These are phyloP conservation scores for Coniochaeta sp. DNA, from an alignment of 2,329 filamentous ascomycete genomes.

Conservation along the genomic window DNA sequence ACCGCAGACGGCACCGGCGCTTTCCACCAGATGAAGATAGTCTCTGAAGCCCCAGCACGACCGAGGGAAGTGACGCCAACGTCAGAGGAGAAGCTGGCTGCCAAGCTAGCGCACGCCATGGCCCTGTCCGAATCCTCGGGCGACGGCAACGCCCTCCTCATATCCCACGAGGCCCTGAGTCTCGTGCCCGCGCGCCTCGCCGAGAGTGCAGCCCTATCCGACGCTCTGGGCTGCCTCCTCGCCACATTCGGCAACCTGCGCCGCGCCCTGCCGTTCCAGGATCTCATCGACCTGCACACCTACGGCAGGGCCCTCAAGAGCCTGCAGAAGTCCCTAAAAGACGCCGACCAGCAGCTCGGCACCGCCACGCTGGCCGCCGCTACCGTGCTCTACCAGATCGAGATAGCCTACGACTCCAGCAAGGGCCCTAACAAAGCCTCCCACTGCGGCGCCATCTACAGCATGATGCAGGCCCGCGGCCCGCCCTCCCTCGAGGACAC, in stretches of 20 bases:
- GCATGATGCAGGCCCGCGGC: background rate
- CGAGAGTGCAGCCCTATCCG: background rate
- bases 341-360: background rate
- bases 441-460: background rate
- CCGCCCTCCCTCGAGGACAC: background rate
- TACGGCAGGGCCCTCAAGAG: background rate
- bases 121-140: background rate
- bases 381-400: background rate
- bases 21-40: constrained; percentile 1
- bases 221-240: background rate
- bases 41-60: background rate
- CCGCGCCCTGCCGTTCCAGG: background rate
- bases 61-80: background rate
- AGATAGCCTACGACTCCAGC: background rate
- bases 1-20: background rate
- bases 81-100: background rate
- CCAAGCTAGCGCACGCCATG: background rate
- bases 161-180: background rate
- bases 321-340: background rate
- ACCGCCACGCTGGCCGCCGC: background rate
- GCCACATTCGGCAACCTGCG: background rate
- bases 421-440: background rate
- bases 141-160: background rate
- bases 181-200: background rate
- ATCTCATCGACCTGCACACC: constrained; percentile 1